Evolutionary conservation across 2,329 filamentous ascomycete species (phyloP).

Genomic region (Colletotrichum navitas): DNA sequence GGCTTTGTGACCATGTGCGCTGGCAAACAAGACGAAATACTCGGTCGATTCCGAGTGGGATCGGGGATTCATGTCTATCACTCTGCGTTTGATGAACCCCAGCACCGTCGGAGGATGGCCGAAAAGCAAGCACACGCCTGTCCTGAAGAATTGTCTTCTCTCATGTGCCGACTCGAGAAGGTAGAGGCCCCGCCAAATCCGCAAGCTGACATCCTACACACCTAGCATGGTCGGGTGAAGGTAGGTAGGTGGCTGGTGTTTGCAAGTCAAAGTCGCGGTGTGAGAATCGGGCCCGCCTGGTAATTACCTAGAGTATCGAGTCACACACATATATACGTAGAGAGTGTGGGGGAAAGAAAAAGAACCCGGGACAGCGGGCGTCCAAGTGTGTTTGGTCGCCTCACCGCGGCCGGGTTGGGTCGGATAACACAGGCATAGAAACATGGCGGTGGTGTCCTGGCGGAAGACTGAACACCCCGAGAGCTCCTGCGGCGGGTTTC

Average conservation of each 20-base stretch:
- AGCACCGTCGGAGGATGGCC: conserved; percentile 27
- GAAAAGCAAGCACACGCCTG: conserved; percentile 16
- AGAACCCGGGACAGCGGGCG: not conserved
- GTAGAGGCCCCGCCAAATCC: conserved; percentile 1
- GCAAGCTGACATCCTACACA: not conserved
- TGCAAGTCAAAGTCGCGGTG: conserved; percentile 2
- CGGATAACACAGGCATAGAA: conserved; percentile 15
- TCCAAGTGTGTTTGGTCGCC: not conserved
- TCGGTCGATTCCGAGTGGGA: conserved; percentile 8
- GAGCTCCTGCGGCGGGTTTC: conserved; percentile 32
- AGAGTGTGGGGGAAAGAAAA: not conserved
- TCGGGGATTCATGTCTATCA: not conserved
- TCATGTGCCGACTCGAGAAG: conserved; percentile 25
- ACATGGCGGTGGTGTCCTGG: conserved; percentile 2
- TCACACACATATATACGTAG: not conserved
- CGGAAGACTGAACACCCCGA: conserved; percentile 19
- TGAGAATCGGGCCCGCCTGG: conserved; percentile 5
- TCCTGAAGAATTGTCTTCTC: not conserved
- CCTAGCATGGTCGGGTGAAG: not conserved
- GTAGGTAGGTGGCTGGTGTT: conserved; percentile 23
- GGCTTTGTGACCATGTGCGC: conserved; percentile 19
- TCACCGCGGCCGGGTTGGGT: not conserved
- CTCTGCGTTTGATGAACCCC: not conserved
- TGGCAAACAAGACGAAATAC: conserved; percentile 15
- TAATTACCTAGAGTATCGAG: too few species aligned